Percentiles rank a stretch among this genome's conserved stretches.
phyloP scores from a whole-genome alignment of 2,329 filamentous ascomycete genomes.

The Sclerotinia minor region DNA sequence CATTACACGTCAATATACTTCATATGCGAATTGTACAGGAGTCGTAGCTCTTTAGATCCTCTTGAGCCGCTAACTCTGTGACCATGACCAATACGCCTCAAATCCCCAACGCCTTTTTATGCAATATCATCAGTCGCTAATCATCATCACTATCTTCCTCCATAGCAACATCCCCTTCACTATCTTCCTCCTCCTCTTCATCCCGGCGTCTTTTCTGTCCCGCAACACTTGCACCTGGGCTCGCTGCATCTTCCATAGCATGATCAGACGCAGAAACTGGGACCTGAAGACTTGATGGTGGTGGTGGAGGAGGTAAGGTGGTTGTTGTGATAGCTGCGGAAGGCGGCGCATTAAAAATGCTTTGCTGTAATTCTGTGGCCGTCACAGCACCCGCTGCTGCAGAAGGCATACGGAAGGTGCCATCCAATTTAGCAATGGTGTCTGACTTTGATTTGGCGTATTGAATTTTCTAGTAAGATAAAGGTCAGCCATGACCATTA shows the following conservation, averaged over 20 bases:
- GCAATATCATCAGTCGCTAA: constrained; percentile 27
- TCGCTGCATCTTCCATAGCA: constrained; percentile 52
- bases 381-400: constrained; percentile 56
- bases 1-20: constrained; percentile 19
- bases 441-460: constrained; percentile 91
- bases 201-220: constrained; percentile 72
- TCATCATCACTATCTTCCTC: constrained; percentile 55
- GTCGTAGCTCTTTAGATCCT: constrained; percentile 12
- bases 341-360: constrained; percentile 73
- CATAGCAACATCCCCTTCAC: constrained; percentile 62
- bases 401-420: constrained; percentile 74
- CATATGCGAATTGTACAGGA: constrained; percentile 9
- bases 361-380: constrained; percentile 74
- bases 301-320: constrained; percentile 45
- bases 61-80: constrained; percentile 10
- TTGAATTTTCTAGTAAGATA: constrained; percentile 68
- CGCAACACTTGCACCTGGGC: constrained; percentile 52
- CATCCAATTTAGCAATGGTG: constrained; percentile 86
- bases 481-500: not conserved
- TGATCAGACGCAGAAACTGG: constrained; percentile 49
- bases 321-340: constrained; percentile 47
- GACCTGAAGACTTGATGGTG: constrained; percentile 49
- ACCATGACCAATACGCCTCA: constrained; percentile 20
- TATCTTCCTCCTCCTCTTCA: constrained; percentile 63
- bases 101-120: constrained; percentile 36